Base-by-base conservation (phyloP, 108 stramenopile species). In the Phaeodactylum tricornutum region DNA sequence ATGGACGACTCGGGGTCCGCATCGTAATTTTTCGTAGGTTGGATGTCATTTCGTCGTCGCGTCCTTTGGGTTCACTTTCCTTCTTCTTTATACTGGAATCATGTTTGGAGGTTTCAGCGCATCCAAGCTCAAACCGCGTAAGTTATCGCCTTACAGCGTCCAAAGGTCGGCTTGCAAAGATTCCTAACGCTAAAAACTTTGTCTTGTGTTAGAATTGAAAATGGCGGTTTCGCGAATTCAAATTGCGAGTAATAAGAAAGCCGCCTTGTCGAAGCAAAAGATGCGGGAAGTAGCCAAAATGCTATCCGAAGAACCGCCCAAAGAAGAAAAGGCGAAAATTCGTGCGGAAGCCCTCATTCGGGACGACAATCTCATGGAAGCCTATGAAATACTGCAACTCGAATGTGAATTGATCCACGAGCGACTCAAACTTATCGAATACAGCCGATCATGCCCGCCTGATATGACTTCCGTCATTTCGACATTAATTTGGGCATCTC, bases 271-370 rank as follows among this genome's bases (percentile, higher is more conserved):
- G 43, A 83, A 86, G 43, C 83, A 87, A 65, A 77, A 67, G 42
- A 84, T 86, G 64, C 69, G 86, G 23, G 84, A 91, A 63, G 75
- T 94, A 29, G 84, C 93, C 38, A 64, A 55, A 5, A 36, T 94
- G 24, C 62, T 94, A 9, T 59, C 75, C 16, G 88, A 94, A 43
- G 53, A 67, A 19, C 89, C 89, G 7, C 84, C 89, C 31, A 76
- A 78, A 43, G 93, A 94, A 51, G 93, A 91, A 55, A 91, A 88
- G 59, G 93, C 93, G 7, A 62, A 76, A n/a, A 94, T 94, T 61
- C 70, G 68, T 29, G 87, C 86, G 34, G 88, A 94, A 54, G 69
- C 87, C 2, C 56, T 94, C 8, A 94, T 89, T 57, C 75, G 85
- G 6, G 93, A 91, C 26, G 93, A 94, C 50, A 58, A 75, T 54